Base-by-base conservation (phyloP, 345 rosid species). In the Sonneratia caseolaris region DNA sequence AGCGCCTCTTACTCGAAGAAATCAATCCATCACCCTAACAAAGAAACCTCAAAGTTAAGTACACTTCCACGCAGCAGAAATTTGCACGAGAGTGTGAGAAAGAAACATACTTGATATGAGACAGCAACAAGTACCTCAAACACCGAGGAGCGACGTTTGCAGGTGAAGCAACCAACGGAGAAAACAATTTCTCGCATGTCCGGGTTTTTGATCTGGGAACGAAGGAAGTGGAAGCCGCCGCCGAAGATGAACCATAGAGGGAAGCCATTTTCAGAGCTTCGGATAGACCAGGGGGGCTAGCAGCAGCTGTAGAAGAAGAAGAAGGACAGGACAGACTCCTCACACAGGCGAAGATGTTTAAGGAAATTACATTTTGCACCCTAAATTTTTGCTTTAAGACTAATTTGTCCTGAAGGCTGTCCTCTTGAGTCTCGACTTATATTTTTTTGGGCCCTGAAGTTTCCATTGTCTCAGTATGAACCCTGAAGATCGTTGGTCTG, bases 161-260 rank as follows among this genome's bases (percentile, higher is more conserved):
- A 27, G 67, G 67, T 19, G 68, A 69, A 36, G 76, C 38, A 13
- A 27, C 11, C 19, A 62, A 1, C 40, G 55, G 55, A 68, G 70
- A 36, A 45, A 47, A 55, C 66, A 53, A 62, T 32, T 15, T 38
- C n/a, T 22, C 8, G 5, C 0, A 3, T 56, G 55, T 0, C 0
- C 68, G 71, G 66, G 72, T 0, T 59, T 57, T 59, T 10, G 68
- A 37, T 42, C 5, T 68, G 57, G 59, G 35, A 3, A 19, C 27
- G 42, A 74, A 21, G 49, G 68, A 74, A 18, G 61, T 55, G 49
- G 72, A 68, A 69, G 70, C 76, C 32, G 71, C 76, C 4, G 36
- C 65, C 32, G 65, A 37, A 11, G 73, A 27, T 59, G 73, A 37
- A 16, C 73, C 73, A n/a, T 49, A 55, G 49, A 70, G 36, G 73